Base-by-base conservation (phyloP, 1,284 basidiomycete species). In the Hemileccinum hortonii region DNA sequence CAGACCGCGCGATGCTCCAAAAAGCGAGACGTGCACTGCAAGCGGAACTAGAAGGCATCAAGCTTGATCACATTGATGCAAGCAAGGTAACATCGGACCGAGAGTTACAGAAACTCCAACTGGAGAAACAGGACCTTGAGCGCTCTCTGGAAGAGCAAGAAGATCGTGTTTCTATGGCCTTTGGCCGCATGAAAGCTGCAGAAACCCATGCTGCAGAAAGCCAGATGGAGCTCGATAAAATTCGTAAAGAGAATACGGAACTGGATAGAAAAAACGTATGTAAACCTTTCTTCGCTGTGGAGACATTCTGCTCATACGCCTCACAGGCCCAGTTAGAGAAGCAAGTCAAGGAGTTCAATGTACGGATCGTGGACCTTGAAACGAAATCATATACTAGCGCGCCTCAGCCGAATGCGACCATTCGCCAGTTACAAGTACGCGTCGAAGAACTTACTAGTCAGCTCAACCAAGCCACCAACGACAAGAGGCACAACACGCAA, bases 21-120 rank as follows among this genome's bases (percentile, higher is more conserved):
- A 91, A 91, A 63, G 90, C 90, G 15, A 82, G 91, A n/a, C 81
- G 87, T 10, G 82, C 87, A 1, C 72, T 93, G 26, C 90, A 92
- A 61, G 82, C 86, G 6, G 87, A 92, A 61, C 73, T 92, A 21
- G 87, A 92, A 61, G 79, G 83, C 3, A 90, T 92, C 68, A 90
- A 87, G 66, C 71, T 88, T 36, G 87, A 92, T 60, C 76, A 83
- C 53, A 80, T 85, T 19, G 88, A 91, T 58, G 77, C 84, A 4
- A 83, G 71, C 62, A 87, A 82, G 68, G 78, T 88, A 67, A 80
- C 84, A 4, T 83, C 83, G 2, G 90, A 92, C 55, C 80, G 83
- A 22, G 87, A 90, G 56, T 73, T 90, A 56, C 90, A 92, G 67
- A 80, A 79, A 54, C 73, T 92, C 38, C 81, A 85, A 50, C 72